A percentile compares a stretch with the other conserved stretches of the same genome.
phyloP scores from a whole-genome alignment of 2,329 filamentous ascomycete genomes.

The Emergomyces orientalis region DNA sequence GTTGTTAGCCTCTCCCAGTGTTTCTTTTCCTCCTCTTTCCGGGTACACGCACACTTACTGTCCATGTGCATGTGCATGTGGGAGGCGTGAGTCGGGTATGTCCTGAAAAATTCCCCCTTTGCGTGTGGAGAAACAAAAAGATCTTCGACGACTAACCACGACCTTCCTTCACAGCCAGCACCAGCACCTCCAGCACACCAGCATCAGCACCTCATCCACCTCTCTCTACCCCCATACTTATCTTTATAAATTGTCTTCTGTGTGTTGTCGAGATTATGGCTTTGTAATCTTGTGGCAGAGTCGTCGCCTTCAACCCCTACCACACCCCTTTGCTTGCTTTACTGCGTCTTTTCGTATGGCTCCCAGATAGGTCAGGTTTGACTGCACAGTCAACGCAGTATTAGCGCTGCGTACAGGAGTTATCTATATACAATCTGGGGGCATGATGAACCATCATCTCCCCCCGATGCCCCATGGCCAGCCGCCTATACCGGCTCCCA shows the following conservation, averaged over 20 bases:
- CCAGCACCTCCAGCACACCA: neutral
- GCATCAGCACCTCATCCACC: neutral
- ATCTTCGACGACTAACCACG: neutral
- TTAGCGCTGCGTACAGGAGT: slow-evolving; percentile 15
- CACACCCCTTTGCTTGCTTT: slow-evolving; percentile 15
- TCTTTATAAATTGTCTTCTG: neutral
- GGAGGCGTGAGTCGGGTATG: neutral
- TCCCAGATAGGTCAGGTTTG: slow-evolving; percentile 34
- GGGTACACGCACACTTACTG: neutral
- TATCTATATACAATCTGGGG: slow-evolving; percentile 16
- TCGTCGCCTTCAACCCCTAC: slow-evolving; percentile 16
- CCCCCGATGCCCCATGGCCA: slow-evolving; percentile 40
- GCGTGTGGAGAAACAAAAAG: neutral
- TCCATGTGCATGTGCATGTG: neutral
- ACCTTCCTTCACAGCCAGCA: neutral
- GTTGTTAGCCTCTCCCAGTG: neutral
- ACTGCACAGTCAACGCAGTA: slow-evolving; percentile 30
- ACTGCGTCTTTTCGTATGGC: slow-evolving; percentile 29
- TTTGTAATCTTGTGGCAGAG: slow-evolving; percentile 20
- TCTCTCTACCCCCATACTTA: neutral
- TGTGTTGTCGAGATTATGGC: slow-evolving; percentile 24
- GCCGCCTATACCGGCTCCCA: slow-evolving; percentile 43
- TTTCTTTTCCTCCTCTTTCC: neutral
- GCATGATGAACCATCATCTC: slow-evolving; percentile 40
- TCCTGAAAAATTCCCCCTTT: neutral